Evolutionary conservation across 257 asterid species (phyloP).

Genomic region (Rubia yunnanensis): DNA sequence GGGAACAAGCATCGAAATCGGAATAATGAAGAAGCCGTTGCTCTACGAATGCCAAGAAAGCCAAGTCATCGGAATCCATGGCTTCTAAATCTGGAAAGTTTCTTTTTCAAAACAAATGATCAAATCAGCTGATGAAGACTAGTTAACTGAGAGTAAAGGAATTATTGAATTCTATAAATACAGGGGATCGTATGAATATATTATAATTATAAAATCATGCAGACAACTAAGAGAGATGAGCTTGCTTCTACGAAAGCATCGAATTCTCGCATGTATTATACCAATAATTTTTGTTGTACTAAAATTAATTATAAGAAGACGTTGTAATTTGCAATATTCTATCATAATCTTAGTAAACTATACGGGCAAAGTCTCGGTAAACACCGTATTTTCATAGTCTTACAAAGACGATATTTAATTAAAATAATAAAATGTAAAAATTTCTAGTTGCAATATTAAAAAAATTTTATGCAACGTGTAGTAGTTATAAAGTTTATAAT

Average conservation of each 20-base stretch:
- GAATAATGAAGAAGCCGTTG: not conserved
- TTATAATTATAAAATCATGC: not conserved
- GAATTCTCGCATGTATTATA: not conserved
- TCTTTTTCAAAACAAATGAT: no score
- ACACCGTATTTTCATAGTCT: no score
- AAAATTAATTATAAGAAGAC: not conserved
- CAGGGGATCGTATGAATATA: not conserved
- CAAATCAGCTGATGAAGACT: not conserved
- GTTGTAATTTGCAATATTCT: not conserved
- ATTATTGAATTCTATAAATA: not conserved
- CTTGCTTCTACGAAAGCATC: not conserved
- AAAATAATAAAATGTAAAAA: no score
- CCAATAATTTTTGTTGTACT: not conserved
- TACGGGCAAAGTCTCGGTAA: no score
- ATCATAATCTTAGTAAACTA: not conserved
- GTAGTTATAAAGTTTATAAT: no score
- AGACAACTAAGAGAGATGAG: not conserved
- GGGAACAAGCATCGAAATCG: not conserved
- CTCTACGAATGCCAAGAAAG: not conserved
- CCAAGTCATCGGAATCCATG: not conserved
- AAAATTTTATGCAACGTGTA: no score
- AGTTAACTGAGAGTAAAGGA: not conserved
- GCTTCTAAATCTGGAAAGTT: not conserved
- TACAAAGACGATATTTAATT: no score
- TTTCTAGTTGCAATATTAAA: no score